phyloP scores from a whole-genome alignment of 306 rosid species.

The Cicer yamashitae region DNA sequence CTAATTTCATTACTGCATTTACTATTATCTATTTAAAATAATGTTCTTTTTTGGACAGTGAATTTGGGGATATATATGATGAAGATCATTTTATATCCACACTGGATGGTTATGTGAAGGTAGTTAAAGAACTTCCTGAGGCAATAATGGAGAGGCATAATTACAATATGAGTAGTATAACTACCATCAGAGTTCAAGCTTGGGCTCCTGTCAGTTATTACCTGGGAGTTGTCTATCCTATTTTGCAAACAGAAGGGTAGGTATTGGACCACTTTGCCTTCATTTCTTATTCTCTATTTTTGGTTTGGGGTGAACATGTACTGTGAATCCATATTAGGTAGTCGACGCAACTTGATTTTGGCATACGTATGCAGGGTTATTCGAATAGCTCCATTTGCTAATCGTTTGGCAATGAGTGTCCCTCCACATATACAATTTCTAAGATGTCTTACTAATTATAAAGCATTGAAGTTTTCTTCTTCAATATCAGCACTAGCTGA shows the following conservation, averaged over 20 bases:
- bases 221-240: conserved; percentile 78
- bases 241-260: conserved; percentile 83
- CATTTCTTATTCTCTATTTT: conserved; percentile 24
- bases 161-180: conserved; percentile 68
- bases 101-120: conserved; percentile 87
- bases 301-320: background rate
- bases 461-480: conserved; percentile 83
- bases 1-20: conserved; percentile 35
- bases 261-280: conserved; percentile 38
- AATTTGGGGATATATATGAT: conserved; percentile 83
- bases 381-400: conserved; percentile 90
- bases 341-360: conserved; percentile 25
- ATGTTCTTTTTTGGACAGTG: conserved; percentile 54
- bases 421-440: conserved; percentile 87
- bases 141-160: conserved; percentile 70
- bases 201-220: conserved; percentile 87
- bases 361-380: conserved; percentile 67
- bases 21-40: conserved; percentile 30
- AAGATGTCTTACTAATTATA: conserved; percentile 91
- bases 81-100: conserved; percentile 87
- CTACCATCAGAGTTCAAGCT: conserved; percentile 78
- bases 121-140: conserved; percentile 83
- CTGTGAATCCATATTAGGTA: conserved; percentile 35
- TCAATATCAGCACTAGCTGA: conserved; percentile 71
- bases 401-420: conserved; percentile 92